Conservation (phyloP, 108 stramenopile species). For the Fragilaria crotonensis region DNA sequence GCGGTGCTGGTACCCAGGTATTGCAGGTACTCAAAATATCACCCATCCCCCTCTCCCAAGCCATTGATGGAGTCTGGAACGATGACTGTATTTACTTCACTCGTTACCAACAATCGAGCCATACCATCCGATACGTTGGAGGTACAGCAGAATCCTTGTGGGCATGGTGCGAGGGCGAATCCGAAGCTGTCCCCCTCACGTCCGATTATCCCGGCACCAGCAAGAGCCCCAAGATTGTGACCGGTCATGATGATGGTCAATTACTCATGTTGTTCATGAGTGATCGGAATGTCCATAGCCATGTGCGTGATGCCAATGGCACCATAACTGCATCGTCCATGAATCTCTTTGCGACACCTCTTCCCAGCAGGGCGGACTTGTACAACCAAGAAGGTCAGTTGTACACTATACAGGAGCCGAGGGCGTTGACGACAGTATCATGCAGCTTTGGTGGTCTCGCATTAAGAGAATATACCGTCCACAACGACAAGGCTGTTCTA, state of each 20-base stretch:
- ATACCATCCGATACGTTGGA: constrained; percentile 51
- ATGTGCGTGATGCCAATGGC: constrained; percentile 2
- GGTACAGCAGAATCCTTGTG: constrained; percentile 67
- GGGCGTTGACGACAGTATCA: constrained; percentile 44
- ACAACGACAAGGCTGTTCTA: constrained; percentile 35
- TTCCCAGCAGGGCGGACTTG: constrained; percentile 17
- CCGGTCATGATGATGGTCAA: neutral
- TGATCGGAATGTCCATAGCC: too few relatives aligned
- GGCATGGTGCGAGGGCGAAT: constrained; percentile 42
- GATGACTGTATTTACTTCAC: constrained; percentile 57
- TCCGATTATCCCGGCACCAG: constrained; percentile 49
- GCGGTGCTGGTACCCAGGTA: too few relatives aligned
- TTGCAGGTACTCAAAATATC: constrained; percentile 20
- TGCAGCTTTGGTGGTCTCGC: constrained; percentile 53
- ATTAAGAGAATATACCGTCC: constrained; percentile 40
- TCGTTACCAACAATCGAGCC: constrained; percentile 41
- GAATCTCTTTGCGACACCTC: constrained; percentile 55
- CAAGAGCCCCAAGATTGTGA: constrained; percentile 44
- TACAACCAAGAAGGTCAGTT: constrained; percentile 8
- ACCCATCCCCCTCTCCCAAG: constrained; percentile 56
- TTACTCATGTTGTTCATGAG: constrained; percentile 52
- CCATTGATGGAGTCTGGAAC: constrained; percentile 40
- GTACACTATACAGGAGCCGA: constrained; percentile 19
- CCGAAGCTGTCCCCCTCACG: constrained; percentile 23
- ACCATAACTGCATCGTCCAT: constrained; percentile 40